Conservation (phyloP, 2,329 filamentous ascomycete species). For the Fusarium pilosicola region DNA sequence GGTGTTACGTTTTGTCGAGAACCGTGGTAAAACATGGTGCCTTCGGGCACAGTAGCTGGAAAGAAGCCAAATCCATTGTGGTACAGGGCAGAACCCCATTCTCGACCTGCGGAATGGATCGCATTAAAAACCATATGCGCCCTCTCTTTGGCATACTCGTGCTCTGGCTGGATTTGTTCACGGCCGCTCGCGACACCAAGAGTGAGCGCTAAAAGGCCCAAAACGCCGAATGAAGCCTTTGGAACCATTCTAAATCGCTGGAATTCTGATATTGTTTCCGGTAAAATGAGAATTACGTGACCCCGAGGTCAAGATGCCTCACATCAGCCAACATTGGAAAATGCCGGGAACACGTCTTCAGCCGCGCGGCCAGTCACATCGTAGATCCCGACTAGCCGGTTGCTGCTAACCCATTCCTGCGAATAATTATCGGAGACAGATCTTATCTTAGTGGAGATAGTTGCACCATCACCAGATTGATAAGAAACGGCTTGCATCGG, state of each 20-base stretch:
- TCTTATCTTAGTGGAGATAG: conserved; percentile 27
- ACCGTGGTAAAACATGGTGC: conserved; percentile 76
- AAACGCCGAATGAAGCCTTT: conserved; percentile 12
- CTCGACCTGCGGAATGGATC: conserved; percentile 75
- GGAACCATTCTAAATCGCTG: conserved; percentile 22
- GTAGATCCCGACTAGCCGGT: not conserved
- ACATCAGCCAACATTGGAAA: not conserved
- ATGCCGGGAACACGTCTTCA: not conserved
- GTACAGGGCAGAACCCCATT: conserved; percentile 77
- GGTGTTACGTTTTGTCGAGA: conserved; percentile 57
- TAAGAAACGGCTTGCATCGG: conserved; percentile 7
- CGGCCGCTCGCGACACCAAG: conserved; percentile 1
- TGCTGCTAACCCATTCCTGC: conserved; percentile 20
- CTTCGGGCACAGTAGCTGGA: conserved; percentile 70
- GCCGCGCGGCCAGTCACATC: conserved; percentile 36
- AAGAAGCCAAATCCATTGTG: conserved; percentile 83
- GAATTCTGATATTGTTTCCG: not conserved
- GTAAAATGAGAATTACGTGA: not conserved
- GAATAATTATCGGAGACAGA: conserved; percentile 18
- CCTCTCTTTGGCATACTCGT: conserved; percentile 57
- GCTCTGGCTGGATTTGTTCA: conserved; percentile 48
- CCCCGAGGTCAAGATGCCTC: not conserved
- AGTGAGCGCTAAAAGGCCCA: conserved; percentile 23
- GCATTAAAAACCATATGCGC: conserved; percentile 77
- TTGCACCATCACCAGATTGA: conserved; percentile 29